phyloP scores from a whole-genome alignment of 495 filamentous ascomycete species.

The Monascus purpureus region DNA sequence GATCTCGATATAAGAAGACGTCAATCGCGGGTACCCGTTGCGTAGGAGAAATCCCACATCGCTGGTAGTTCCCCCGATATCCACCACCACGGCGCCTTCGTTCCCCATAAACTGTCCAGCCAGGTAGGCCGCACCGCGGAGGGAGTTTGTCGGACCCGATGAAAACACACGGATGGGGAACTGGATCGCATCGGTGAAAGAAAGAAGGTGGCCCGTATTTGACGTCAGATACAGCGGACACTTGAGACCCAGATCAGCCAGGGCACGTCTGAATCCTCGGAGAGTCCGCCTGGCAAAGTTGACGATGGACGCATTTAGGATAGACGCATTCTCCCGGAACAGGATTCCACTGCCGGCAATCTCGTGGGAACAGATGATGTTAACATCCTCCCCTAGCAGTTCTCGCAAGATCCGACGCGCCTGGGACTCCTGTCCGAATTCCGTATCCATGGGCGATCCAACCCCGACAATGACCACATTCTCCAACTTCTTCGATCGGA shows the following conservation, averaged over 20 bases:
- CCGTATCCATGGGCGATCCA: conserved; percentile 14
- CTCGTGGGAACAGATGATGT: conserved; percentile 15
- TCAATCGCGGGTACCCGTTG: conserved; percentile 31
- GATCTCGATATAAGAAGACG: conserved; percentile 24
- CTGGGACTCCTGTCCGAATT: neutral
- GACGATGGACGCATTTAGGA: conserved; percentile 36
- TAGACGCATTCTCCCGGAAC: conserved; percentile 38
- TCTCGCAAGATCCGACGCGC: neutral
- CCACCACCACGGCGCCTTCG: conserved; percentile 23
- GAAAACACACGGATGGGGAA: conserved; percentile 37
- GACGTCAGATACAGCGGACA: conserved; percentile 38
- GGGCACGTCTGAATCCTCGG: conserved; percentile 24
- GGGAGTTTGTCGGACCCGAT: conserved; percentile 39
- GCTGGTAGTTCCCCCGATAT: conserved; percentile 37
- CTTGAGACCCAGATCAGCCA: conserved; percentile 16
- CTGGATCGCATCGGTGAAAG: conserved; percentile 24
- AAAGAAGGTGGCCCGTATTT: conserved; percentile 37
- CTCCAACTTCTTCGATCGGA: conserved; percentile 10
- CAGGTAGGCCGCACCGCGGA: conserved; percentile 35
- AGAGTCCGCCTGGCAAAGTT: conserved; percentile 30
- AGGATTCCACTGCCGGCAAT: conserved; percentile 35
- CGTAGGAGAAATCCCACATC: conserved; percentile 32
- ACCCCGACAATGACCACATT: conserved; percentile 16
- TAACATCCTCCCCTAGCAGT: neutral
- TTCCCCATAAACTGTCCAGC: conserved; percentile 3